Percentiles rank a stretch among this genome's conserved stretches.
These are phyloP conservation scores for Eucalyptus urophylla DNA, from an alignment of 345 rosid genomes.

Conservation along the genomic window DNA sequence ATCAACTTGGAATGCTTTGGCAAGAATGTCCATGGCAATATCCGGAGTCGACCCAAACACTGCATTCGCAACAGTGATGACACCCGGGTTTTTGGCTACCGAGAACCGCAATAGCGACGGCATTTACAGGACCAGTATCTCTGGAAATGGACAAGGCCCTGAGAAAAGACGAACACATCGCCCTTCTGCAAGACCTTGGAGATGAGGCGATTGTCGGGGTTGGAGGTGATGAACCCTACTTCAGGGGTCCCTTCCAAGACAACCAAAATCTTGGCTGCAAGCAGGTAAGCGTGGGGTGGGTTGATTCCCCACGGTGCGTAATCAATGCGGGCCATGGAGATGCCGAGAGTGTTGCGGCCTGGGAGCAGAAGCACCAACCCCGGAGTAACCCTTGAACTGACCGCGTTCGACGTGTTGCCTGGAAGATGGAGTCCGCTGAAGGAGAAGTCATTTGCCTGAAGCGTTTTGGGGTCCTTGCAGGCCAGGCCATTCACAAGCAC, in stretches of 20 bases:
- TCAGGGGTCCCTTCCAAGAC: not conserved
- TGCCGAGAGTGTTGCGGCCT: not conserved
- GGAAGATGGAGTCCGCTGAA: not conserved
- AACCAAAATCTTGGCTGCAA: fast-evolving
- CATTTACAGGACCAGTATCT: not conserved
- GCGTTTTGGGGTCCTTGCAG: not conserved
- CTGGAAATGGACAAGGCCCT: not conserved
- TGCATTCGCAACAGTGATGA: fast-evolving
- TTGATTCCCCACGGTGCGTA: not conserved
- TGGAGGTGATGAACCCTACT: not conserved
- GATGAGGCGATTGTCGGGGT: not conserved
- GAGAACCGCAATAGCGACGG: fast-evolving
- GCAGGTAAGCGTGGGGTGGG: not conserved
- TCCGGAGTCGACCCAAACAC: not conserved
- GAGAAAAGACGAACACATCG: fast-evolving
- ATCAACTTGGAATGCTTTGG: not conserved
- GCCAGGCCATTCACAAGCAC: not conserved
- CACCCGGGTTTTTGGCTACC: not conserved
- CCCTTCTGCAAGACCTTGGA: not conserved
- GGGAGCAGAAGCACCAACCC: not conserved
- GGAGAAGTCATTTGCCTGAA: not conserved
- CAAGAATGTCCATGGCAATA: not conserved
- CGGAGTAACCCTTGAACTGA: not conserved
- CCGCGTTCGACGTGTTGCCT: not conserved
- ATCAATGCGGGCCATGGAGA: not conserved